A percentile compares a stretch with the other conserved stretches of the same genome.
These are phyloP conservation scores for Rhizopogon vesiculosus DNA, from an alignment of 768 basidiomycete species.

Conservation along the genomic window DNA sequence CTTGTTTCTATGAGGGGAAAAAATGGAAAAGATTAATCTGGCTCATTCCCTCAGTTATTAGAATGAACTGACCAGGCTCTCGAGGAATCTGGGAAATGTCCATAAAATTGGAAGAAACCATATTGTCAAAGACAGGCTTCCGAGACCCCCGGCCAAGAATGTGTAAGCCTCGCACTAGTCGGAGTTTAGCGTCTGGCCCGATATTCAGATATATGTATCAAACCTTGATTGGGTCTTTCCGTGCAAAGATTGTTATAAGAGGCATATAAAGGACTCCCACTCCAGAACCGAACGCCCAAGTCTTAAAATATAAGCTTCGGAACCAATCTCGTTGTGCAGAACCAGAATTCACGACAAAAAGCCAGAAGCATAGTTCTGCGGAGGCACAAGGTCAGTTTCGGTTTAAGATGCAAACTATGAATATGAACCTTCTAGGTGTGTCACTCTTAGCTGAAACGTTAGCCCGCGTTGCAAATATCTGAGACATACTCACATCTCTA, in stretches of 20 bases:
- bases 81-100: constrained; percentile 63
- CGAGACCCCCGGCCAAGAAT: constrained; percentile 65
- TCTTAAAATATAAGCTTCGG: constrained; percentile 65
- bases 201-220: constrained; percentile 5
- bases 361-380: constrained; percentile 82
- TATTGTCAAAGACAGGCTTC: constrained; percentile 64
- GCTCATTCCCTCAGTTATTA: not conserved
- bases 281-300: constrained; percentile 63
- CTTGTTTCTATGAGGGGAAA: constrained; percentile 38
- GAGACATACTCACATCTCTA: constrained; percentile 61
- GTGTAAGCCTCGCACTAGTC: constrained; percentile 64
- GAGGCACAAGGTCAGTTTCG: not conserved
- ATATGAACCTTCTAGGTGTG: constrained; percentile 68
- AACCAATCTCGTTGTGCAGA: constrained; percentile 73
- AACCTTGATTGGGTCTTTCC: constrained; percentile 55
- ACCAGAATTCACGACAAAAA: constrained; percentile 70
- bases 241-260: constrained; percentile 59
- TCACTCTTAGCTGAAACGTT: constrained; percentile 43
- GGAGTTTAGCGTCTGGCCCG: constrained; percentile 1
- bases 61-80: constrained; percentile 44
- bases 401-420: not conserved
- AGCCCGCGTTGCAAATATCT: not conserved
- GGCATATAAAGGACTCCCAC: constrained; percentile 66
- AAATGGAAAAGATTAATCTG: not conserved
- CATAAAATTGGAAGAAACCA: constrained; percentile 74